Base-by-base conservation (phyloP, 768 basidiomycete species). In the Leucocoprinus sp. region DNA sequence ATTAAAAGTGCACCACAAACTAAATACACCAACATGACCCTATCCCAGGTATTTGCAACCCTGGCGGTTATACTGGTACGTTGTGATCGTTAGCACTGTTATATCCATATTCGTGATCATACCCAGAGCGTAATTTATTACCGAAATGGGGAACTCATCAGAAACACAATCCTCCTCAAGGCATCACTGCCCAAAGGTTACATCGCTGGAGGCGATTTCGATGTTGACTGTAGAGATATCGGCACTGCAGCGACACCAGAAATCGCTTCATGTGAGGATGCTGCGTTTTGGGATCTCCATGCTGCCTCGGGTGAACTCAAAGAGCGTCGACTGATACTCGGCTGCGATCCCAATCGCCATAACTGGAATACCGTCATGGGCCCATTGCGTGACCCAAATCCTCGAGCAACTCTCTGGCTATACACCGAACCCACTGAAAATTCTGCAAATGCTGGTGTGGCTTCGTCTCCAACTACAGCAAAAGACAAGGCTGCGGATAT, bases 291-390 rank as follows among this genome's bases (percentile, higher is more conserved):
- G 83, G 79, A 83, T 48, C 57, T 71, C n/a, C 62, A 62, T 40
- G 70, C 73, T 50, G 52, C 50, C 3, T 37, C 57, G 5, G 73
- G 68, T 18, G 56, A 58, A 4, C 56, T 72, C 22, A 51, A 61
- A n/a, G 57, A 71, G 44, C 73, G 75, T 42, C 62, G 67, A 21
- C 59, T 84, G 5, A 68, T 60, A 48, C 55, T 71, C 28, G 70
- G 62, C 52, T 83, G 80, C 51, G 80, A 83, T 55, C 65, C 74
- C 1, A 65, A 60, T 41, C 70, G 80, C 11, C 70, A 70, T 50
- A 58, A 67, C 21, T 88, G 85, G 85, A 88, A 88, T 56, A 85
- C 84, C 5, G 84, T 77, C 37, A 78, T 83, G 78, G 85, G 85
- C 0, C 84, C 85, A 5, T 56, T 88, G 39, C 59, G 50, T 0